Evolutionary conservation across 805 yeast species (phyloP).

Genomic region (Maudiozyma turicensis): DNA sequence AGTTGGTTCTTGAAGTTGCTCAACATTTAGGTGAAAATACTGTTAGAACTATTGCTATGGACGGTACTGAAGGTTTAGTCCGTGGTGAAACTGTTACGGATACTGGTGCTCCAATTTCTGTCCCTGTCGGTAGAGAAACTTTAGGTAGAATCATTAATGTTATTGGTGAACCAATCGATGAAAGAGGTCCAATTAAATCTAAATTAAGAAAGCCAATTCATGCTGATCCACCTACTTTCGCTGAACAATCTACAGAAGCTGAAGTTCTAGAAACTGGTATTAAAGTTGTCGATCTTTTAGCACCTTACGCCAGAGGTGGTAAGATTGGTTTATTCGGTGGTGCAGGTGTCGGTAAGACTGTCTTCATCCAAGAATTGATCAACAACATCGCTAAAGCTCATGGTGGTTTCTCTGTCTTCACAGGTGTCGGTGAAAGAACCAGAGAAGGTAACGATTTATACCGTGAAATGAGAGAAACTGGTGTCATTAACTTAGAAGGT

Average conservation of each 20-base stretch:
- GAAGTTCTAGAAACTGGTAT: constrained; percentile 99
- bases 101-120: constrained; percentile 98
- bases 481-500: constrained; percentile 99
- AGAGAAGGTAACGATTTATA: constrained; percentile 99
- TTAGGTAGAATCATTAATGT: constrained; percentile 98
- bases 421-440: constrained; percentile 99
- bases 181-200: constrained; percentile 95
- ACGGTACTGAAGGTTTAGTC: constrained; percentile 99
- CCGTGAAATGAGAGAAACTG: constrained; percentile 99
- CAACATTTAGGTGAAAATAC: constrained; percentile 99
- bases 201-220: constrained; percentile 95
- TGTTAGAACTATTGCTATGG: constrained; percentile 99
- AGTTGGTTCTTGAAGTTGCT: constrained; percentile 93
- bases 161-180: constrained; percentile 99
- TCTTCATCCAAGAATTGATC: constrained; percentile 97
- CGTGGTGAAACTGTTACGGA: constrained; percentile 89
- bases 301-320: constrained; percentile 99
- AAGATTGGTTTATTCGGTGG: constrained; percentile 99
- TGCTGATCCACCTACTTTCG: constrained; percentile 94
- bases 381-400: constrained; percentile 99
- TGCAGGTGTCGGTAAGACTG: constrained; percentile 99
- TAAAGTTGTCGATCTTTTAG: constrained; percentile 97
- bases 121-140: constrained; percentile 98
- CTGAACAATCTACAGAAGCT: constrained; percentile 94
- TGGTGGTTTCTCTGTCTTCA: constrained; percentile 99